Percentiles rank a stretch among this genome's conserved stretches.
Evolutionary conservation across 208 protist genomes (phyloP).

Genomic region (Crithidia expoeki): DNA sequence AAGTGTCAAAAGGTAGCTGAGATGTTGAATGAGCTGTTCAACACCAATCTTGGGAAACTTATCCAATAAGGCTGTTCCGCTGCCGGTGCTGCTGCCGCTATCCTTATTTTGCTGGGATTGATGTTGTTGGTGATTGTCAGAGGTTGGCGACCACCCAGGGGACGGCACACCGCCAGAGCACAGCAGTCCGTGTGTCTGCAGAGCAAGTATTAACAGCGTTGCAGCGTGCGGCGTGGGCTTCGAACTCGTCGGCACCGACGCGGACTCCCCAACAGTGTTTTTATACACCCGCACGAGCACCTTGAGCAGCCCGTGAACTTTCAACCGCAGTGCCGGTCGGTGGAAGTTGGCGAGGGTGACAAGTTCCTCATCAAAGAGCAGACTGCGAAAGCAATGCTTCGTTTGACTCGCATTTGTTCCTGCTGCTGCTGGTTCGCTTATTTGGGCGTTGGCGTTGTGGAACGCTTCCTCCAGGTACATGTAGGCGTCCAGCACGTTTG

Average conservation of each 20-base stretch:
- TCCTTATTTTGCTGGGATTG: not conserved
- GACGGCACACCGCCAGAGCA: constrained; percentile 58
- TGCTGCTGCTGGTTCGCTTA: not conserved
- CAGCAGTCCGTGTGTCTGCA: constrained; percentile 71
- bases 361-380: constrained; percentile 43
- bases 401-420: not conserved
- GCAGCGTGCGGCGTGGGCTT: constrained; percentile 34
- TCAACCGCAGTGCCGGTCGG: constrained; percentile 44
- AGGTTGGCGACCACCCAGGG: constrained; percentile 41
- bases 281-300: constrained; percentile 44
- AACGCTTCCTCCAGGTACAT: constrained; percentile 11
- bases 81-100: not conserved
- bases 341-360: constrained; percentile 9
- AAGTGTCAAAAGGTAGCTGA: constrained; percentile 31
- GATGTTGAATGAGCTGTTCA: constrained; percentile 59
- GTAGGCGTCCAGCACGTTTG: constrained; percentile 70
- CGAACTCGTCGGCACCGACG: constrained; percentile 16
- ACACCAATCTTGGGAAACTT: constrained; percentile 52
- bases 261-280: not conserved
- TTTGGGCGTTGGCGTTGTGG: not conserved
- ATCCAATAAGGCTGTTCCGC: constrained; percentile 38
- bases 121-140: constrained; percentile 9
- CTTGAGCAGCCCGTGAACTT: constrained; percentile 30
- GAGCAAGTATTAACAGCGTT: constrained; percentile 68
- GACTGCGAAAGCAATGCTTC: constrained; percentile 21